A percentile compares a stretch with the other conserved stretches of the same genome.
Evolutionary conservation across 768 basidiomycete species (phyloP).

Genomic region (Leccinum boreale): DNA sequence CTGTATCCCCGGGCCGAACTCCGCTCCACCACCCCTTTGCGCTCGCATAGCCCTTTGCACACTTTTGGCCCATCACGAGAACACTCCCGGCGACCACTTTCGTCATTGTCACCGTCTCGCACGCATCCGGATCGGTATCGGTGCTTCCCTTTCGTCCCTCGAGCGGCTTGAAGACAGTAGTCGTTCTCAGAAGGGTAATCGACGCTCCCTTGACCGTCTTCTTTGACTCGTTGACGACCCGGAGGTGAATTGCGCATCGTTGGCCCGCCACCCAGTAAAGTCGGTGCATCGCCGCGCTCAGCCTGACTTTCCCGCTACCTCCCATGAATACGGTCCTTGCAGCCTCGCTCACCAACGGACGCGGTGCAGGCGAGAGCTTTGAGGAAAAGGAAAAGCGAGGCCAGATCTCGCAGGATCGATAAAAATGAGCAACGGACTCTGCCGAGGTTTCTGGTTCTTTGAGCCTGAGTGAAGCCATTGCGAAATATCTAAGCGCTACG

Average conservation of each 20-base stretch:
- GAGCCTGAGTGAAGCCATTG: constrained; percentile 75
- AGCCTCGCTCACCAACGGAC: constrained; percentile 55
- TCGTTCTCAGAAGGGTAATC: constrained; percentile 62
- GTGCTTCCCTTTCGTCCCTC: constrained; percentile 29
- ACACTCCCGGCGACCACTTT: constrained; percentile 65
- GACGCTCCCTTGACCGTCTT: constrained; percentile 64
- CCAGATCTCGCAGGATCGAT: constrained; percentile 77
- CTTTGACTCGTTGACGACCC: constrained; percentile 63
- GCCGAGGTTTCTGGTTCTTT: constrained; percentile 57
- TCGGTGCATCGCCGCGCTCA: constrained; percentile 69
- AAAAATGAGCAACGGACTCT: constrained; percentile 85
- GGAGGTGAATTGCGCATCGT: constrained; percentile 62
- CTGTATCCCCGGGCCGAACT: constrained; percentile 56
- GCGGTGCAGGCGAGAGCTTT: constrained; percentile 57
- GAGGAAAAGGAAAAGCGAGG: constrained; percentile 63
- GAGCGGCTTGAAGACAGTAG: constrained; percentile 58
- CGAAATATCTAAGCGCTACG: constrained; percentile 72
- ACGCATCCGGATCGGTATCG: constrained; percentile 51
- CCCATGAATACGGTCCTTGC: constrained; percentile 59
- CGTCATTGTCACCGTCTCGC: constrained; percentile 55
- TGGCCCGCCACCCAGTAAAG: constrained; percentile 82
- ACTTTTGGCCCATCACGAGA: constrained; percentile 63
- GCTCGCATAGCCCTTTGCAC: constrained; percentile 66
- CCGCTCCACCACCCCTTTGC: constrained; percentile 92
- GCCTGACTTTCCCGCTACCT: constrained; percentile 58